Evolutionary conservation across 257 asterid genomes (phyloP).

Genomic region (Capsicum rhomboideum): DNA sequence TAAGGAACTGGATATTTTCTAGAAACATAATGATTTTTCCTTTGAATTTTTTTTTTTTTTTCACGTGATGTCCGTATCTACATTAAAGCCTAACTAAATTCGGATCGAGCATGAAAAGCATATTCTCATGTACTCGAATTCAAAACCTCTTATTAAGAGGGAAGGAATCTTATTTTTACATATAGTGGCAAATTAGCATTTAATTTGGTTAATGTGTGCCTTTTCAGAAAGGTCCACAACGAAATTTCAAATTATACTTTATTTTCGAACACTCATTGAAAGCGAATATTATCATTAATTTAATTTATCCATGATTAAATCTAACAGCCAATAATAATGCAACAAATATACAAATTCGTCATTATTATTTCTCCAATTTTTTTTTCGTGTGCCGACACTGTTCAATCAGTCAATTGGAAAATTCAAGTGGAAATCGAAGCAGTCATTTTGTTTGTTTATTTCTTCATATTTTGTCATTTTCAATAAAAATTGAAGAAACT

Average conservation of each 20-base stretch:
- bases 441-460: not conserved
- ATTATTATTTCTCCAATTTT: not conserved
- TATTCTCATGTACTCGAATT: no score
- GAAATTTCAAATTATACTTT: not conserved
- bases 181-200: not conserved
- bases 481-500: no score
- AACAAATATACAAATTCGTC: not conserved
- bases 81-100: no score
- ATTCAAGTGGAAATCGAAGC: no score
- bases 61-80: no score
- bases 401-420: not conserved
- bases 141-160: no score
- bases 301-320: not conserved
- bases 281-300: not conserved
- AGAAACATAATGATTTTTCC: not conserved
- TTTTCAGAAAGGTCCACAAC: not conserved
- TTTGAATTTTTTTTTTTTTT: not conserved
- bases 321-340: not conserved
- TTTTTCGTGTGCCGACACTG: not conserved
- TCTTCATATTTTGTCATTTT: not conserved
- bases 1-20: not conserved
- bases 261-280: not conserved
- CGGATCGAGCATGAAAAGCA: no score
- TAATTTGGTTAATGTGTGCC: not conserved
- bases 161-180: no score